Base-by-base conservation (phyloP, 352 stramenopile genomes). In the Phytophthora ramorum region DNA sequence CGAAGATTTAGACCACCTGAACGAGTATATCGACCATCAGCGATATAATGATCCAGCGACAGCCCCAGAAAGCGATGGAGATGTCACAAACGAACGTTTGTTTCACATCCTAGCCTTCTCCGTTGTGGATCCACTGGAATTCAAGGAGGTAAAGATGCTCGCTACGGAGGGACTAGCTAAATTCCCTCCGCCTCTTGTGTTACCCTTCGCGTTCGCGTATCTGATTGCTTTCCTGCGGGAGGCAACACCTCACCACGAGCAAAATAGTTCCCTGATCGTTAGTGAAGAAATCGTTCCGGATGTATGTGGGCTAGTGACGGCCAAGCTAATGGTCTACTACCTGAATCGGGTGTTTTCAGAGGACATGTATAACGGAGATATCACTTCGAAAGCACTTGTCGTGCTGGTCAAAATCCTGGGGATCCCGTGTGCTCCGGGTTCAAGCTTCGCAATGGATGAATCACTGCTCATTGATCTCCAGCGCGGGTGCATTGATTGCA, bases 61-160 rank as follows among this genome's bases (percentile, higher is more conserved):
- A 38, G 24, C 7, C 8, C 43, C 12, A 41, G 32, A 51, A 26
- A 46, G 24, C 9, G 34, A 60, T 13, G 14, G 12, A 19, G 47
- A 30, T 7, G 51, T 13, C 22, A 64, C 38, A 24, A 37, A 17
- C 14, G 52, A 69, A 49, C 28, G 71, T 30, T 44, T 86, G 3
- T 82, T 85, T 50, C 71, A 86, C 16, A 48, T 79, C 4, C 50
- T 79, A 26, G 71, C 70, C 12, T 67, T 78, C 4, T 75, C 83
- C 26, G 43, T 84, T 2, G 58, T 88, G 16, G 77, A 91, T 49
- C 79, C 83, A 6, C 62, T 93, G 44, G 85, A 93, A 66, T 93
- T 85, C 55, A 93, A 93, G 58, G 85, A 93, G 48, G 73, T 93
- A 41, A 93, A 92, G 57, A 87, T 93, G 81, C 54, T 93, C 0